Conservation (phyloP, 352 stramenopile genomes). For the Hyaloperonospora arabidopsidis region DNA sequence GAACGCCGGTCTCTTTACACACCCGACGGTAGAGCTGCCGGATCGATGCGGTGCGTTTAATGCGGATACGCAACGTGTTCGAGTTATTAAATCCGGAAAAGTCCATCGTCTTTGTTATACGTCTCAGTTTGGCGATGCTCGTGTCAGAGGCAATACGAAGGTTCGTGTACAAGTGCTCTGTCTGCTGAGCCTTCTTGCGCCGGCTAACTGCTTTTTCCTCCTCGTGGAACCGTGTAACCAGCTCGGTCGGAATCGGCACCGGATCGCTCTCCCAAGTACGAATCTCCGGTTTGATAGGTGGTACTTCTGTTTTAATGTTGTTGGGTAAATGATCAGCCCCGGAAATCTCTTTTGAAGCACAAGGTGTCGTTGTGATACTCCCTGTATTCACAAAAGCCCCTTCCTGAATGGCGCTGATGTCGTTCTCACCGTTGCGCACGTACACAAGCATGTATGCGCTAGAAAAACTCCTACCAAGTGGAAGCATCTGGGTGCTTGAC, state of each 20-base stretch:
- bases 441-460: conserved; percentile 88
- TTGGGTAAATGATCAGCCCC: conserved; percentile 7
- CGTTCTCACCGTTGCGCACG: conserved; percentile 67
- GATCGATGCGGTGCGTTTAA: conserved; percentile 52
- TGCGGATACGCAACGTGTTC: conserved; percentile 50
- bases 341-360: conserved; percentile 12
- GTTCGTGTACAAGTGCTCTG: conserved; percentile 76
- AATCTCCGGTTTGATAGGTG: not conserved
- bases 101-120: conserved; percentile 69
- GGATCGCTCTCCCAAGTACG: conserved; percentile 29
- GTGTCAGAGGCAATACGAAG: conserved; percentile 71
- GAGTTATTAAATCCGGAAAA: conserved; percentile 72
- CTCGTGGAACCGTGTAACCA: conserved; percentile 67
- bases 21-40: conserved; percentile 59
- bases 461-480: conserved; percentile 57
- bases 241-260: conserved; percentile 40
- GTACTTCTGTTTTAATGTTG: conserved; percentile 3
- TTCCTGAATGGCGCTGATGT: conserved; percentile 48
- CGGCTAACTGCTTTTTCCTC: conserved; percentile 61
- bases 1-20: conserved; percentile 54
- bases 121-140: conserved; percentile 54
- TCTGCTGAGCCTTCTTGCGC: conserved; percentile 75
- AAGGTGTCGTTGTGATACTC: conserved; percentile 3
- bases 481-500: conserved; percentile 43
- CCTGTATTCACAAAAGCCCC: conserved; percentile 2